A percentile compares a stretch with the other conserved stretches of the same genome.
These are phyloP conservation scores for Calendula officinalis DNA, from an alignment of 129 eudicot genomes.

Conservation along the genomic window DNA sequence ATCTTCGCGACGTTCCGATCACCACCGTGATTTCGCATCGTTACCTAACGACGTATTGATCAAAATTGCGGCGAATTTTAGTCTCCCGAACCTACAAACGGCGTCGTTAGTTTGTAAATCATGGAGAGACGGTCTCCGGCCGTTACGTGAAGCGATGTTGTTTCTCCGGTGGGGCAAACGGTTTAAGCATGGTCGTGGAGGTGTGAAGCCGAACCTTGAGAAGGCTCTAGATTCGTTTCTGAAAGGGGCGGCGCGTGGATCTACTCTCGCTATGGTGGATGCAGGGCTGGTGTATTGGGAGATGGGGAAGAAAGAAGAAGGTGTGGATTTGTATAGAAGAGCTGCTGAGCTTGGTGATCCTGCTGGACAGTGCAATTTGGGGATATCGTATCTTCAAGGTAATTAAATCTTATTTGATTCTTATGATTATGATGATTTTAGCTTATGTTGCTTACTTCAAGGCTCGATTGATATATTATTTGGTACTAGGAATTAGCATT, in stretches of 20 bases:
- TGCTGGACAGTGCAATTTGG: too few relatives aligned
- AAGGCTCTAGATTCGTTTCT: constrained; percentile 60
- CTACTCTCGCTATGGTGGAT: constrained; percentile 80
- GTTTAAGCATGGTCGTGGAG: constrained; percentile 79
- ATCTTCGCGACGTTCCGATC: constrained; percentile 14
- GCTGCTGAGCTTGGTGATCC: too few relatives aligned
- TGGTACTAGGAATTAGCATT: too few relatives aligned
- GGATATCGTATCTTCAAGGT: constrained; percentile 49
- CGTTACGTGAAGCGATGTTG: constrained; percentile 81
- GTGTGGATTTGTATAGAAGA: constrained; percentile 18
- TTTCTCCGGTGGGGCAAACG: constrained; percentile 72
- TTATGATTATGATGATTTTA: too few relatives aligned
- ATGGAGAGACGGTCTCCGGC: constrained; percentile 78
- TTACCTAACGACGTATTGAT: constrained; percentile 70
- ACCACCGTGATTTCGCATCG: constrained; percentile 47
- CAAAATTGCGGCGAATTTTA: constrained; percentile 59
- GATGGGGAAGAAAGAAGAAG: constrained; percentile 61
- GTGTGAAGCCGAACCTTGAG: constrained; percentile 28
- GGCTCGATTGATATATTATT: too few relatives aligned
- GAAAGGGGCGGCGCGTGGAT: constrained; percentile 69
- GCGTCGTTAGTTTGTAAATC: constrained; percentile 72
- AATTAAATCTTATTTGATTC: background rate
- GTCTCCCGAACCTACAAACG: constrained; percentile 42
- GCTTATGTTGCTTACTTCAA: too few relatives aligned
- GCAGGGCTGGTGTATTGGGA: constrained; percentile 83